Evolutionary conservation across 495 filamentous ascomycete genomes (phyloP).

Genomic region (Oidiodendron maius): DNA sequence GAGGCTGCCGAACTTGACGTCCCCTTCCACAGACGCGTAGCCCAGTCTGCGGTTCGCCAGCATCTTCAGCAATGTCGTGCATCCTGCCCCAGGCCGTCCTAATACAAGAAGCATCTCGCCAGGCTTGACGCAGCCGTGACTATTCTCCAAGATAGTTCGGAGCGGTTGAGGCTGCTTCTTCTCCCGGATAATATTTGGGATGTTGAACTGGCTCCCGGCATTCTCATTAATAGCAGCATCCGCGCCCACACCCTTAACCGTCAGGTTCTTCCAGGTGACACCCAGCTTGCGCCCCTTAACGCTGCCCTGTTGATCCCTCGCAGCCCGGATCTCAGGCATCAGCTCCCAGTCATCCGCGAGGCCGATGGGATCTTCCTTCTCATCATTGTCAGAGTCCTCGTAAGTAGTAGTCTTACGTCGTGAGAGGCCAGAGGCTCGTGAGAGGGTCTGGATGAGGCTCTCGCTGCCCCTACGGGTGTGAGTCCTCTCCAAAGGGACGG

Average conservation of each 20-base stretch:
- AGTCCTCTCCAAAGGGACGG: too few relatives aligned
- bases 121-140: constrained; percentile 55
- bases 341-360: constrained; percentile 38
- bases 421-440: constrained; percentile 8
- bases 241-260: constrained; percentile 56
- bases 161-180: constrained; percentile 9
- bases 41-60: constrained; percentile 78
- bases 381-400: constrained; percentile 11
- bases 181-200: constrained; percentile 21
- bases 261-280: constrained; percentile 55
- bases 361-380: constrained; percentile 13
- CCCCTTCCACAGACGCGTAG: constrained; percentile 69
- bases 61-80: constrained; percentile 63
- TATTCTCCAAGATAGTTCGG: constrained; percentile 42
- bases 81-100: constrained; percentile 74
- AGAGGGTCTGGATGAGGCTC: constrained; percentile 9
- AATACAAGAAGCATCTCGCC: constrained; percentile 92
- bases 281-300: constrained; percentile 48
- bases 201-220: constrained; percentile 51
- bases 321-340: constrained; percentile 37
- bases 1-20: constrained; percentile 76
- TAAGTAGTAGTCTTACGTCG: background rate
- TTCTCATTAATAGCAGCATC: constrained; percentile 46
- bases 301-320: constrained; percentile 37
- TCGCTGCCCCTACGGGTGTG: background rate